Evolutionary conservation across 208 protist genomes (phyloP).

Genomic region (Wallacemonas rigidus): DNA sequence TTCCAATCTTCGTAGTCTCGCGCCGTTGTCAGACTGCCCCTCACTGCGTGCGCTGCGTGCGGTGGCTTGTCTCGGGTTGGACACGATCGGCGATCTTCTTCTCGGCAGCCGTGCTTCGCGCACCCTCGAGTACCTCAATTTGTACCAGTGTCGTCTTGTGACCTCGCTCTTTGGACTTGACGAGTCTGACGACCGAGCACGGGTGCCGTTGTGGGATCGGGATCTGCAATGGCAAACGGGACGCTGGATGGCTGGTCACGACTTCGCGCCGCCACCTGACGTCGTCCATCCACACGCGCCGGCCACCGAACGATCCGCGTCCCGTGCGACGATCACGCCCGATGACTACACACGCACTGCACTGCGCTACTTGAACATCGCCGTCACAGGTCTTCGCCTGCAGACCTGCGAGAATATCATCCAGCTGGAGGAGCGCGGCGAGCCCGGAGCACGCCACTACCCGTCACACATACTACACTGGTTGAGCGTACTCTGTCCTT

Average conservation of each 20-base stretch:
- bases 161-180: slow-evolving; percentile 10
- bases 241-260: not conserved
- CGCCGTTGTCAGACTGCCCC: not conserved
- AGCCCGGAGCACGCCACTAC: not conserved
- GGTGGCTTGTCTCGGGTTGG: not conserved
- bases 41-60: slow-evolving; percentile 2
- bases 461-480: slow-evolving; percentile 1
- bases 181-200: not conserved
- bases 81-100: not conserved
- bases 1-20: not conserved
- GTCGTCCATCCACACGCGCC: no score
- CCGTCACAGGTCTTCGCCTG: not conserved
- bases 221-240: not conserved
- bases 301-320: no score
- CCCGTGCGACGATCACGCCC: not conserved
- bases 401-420: slow-evolving; percentile 6
- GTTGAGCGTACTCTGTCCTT: slow-evolving; percentile 5
- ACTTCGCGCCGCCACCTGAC: not conserved
- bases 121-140: slow-evolving; percentile 15
- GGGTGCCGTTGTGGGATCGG: not conserved
- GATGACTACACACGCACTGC: not conserved
- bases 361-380: slow-evolving; percentile 9
- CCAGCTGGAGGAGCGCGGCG: not conserved
- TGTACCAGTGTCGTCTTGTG: not conserved
- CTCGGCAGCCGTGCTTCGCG: not conserved